These are phyloP conservation scores for Phaeotremella skinneri DNA, from an alignment of 768 basidiomycete species.

Conservation along the genomic window DNA sequence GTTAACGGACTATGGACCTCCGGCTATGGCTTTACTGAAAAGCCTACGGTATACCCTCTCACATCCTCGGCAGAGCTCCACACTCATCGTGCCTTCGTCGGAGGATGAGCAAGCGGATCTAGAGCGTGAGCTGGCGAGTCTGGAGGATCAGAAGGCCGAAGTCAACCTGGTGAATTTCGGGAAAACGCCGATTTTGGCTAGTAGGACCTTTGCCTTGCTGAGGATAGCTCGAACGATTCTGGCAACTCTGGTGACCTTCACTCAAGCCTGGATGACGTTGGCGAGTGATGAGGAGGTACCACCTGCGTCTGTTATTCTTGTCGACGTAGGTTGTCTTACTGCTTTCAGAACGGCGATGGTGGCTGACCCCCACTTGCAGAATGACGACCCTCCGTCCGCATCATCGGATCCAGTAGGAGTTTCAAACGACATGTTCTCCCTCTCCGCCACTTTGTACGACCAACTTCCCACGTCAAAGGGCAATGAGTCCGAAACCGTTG, in stretches of 20 bases:
- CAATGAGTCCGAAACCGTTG: background rate
- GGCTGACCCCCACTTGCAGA: background rate
- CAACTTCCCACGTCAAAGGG: conserved; percentile 4
- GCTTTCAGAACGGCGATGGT: background rate
- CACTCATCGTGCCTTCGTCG: conserved; percentile 74
- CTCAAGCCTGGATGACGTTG: conserved; percentile 27
- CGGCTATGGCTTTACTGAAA: conserved; percentile 72
- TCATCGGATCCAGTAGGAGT: conserved; percentile 16
- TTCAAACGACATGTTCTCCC: conserved; percentile 20
- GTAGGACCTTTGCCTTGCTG: conserved; percentile 70
- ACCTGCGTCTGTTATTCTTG: conserved; percentile 10
- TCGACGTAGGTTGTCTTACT: conserved; percentile 6
- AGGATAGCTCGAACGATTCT: conserved; percentile 68
- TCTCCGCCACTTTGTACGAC: background rate
- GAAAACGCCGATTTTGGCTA: conserved; percentile 69
- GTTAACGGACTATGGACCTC: conserved; percentile 65
- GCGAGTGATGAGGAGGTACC: conserved; percentile 11
- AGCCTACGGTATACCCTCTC: conserved; percentile 86
- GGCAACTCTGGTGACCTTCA: conserved; percentile 59
- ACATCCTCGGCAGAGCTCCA: conserved; percentile 83
- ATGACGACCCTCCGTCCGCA: conserved; percentile 2
- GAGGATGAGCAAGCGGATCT: conserved; percentile 68
- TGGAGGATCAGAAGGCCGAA: conserved; percentile 54
- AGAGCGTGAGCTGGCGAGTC: conserved; percentile 55
- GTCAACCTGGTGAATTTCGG: conserved; percentile 60